Conservation (phyloP, 345 rosid species). For the Xanthoceras sorbifolium region DNA sequence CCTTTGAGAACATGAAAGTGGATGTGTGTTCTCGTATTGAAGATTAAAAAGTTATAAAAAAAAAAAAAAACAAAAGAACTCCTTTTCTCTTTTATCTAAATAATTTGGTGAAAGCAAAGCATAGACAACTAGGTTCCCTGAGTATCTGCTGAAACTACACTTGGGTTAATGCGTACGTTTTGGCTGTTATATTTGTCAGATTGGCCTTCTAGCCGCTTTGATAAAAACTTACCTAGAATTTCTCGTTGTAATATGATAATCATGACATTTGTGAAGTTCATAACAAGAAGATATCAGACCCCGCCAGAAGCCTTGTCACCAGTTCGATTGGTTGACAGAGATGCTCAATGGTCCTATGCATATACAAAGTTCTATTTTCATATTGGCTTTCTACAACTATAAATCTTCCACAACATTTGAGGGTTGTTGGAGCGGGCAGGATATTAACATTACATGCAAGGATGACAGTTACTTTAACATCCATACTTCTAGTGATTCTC, state of each 20-base stretch:
- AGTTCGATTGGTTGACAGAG: not conserved
- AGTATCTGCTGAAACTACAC: too few species aligned
- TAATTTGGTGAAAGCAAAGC: too few species aligned
- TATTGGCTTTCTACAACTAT: conserved; percentile 18
- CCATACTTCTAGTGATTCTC: conserved; percentile 16
- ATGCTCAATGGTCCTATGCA: not conserved
- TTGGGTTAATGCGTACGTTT: not conserved
- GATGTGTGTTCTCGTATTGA: too few species aligned
- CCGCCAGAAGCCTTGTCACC: conserved; percentile 15
- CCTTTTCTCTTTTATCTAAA: too few species aligned
- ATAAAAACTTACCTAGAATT: conserved; percentile 6
- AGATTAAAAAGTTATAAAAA: too few species aligned
- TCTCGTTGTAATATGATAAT: conserved; percentile 25
- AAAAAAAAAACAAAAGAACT: too few species aligned
- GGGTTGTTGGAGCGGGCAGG: conserved; percentile 21
- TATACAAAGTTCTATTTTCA: conserved; percentile 1
- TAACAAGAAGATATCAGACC: not conserved
- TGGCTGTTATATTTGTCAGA: not conserved
- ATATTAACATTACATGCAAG: conserved; percentile 13
- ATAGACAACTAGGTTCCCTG: too few species aligned
- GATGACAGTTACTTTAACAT: conserved; percentile 18
- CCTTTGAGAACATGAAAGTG: too few species aligned
- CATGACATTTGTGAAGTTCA: conserved; percentile 4
- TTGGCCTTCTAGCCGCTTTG: not conserved
- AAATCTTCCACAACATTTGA: conserved; percentile 11